Evolutionary conservation across 2,329 filamentous ascomycete genomes (phyloP).

Genomic region (Rhinocladiella mackenziei): DNA sequence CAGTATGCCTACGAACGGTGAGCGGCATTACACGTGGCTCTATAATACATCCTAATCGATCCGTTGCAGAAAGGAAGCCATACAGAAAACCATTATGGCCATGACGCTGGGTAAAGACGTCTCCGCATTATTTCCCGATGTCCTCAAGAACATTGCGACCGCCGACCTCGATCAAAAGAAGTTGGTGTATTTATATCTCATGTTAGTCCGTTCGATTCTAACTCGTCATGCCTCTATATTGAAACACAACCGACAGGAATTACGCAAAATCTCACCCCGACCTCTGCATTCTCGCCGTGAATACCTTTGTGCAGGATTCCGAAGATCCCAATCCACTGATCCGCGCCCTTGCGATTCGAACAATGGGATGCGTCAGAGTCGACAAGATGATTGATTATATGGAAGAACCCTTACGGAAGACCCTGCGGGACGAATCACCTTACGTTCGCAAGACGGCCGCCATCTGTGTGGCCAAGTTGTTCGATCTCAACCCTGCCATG

Average conservation of each 20-base stretch:
- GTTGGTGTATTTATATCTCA: constrained; percentile 95
- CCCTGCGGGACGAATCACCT: constrained; percentile 90
- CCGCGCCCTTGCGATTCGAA: constrained; percentile 88
- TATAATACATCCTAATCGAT: constrained; percentile 23
- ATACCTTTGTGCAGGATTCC: constrained; percentile 98
- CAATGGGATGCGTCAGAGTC: constrained; percentile 97
- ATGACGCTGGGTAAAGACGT: constrained; percentile 99
- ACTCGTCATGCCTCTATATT: constrained; percentile 3
- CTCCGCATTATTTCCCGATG: constrained; percentile 92
- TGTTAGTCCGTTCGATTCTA: constrained; percentile 55
- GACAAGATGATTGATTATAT: constrained; percentile 99
- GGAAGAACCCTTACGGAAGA: constrained; percentile 96
- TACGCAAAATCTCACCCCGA: constrained; percentile 99
- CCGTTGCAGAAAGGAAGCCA: constrained; percentile 75
- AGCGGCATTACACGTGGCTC: constrained; percentile 26
- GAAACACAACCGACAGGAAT: constrained; percentile 60
- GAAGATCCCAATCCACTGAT: constrained; percentile 97
- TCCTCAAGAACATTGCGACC: constrained; percentile 98
- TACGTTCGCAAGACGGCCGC: constrained; percentile 98
- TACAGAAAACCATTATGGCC: constrained; percentile 99
- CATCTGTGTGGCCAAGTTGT: constrained; percentile 96
- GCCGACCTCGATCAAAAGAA: constrained; percentile 97
- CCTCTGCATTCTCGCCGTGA: constrained; percentile 96
- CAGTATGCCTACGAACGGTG: constrained; percentile 96
- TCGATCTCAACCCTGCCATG: constrained; percentile 86